These are phyloP conservation scores for Ustilago sp. DNA, from an alignment of 1,284 basidiomycete species.

Conservation along the genomic window DNA sequence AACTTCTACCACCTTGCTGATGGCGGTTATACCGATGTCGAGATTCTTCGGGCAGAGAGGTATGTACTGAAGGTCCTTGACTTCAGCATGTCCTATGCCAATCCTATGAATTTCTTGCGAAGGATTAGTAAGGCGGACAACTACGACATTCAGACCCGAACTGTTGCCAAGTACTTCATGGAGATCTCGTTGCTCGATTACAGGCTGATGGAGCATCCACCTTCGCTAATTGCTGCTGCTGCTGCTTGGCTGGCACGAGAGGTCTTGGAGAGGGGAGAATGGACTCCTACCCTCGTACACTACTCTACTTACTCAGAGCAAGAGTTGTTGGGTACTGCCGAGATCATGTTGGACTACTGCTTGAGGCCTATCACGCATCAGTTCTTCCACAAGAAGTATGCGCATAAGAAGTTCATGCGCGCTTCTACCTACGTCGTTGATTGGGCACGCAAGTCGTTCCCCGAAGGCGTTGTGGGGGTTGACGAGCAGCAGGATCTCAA, in stretches of 20 bases:
- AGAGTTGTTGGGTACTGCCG: slow-evolving; percentile 85
- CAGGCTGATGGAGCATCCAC: slow-evolving; percentile 81
- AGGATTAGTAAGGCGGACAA: slow-evolving; percentile 72
- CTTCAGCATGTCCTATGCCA: slow-evolving; percentile 92
- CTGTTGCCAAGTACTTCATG: slow-evolving; percentile 82
- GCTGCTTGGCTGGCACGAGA: slow-evolving; percentile 90
- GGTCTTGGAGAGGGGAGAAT: slow-evolving; percentile 83
- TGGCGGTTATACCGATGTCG: slow-evolving; percentile 65
- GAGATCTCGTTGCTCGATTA: slow-evolving; percentile 92
- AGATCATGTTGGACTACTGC: slow-evolving; percentile 89
- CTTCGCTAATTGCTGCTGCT: slow-evolving; percentile 88
- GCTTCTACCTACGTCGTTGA: slow-evolving; percentile 65
- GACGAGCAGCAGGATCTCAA: slow-evolving; percentile 51
- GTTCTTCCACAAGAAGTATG: slow-evolving; percentile 68
- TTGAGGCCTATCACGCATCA: slow-evolving; percentile 62
- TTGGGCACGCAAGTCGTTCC: slow-evolving; percentile 63
- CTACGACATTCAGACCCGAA: slow-evolving; percentile 84
- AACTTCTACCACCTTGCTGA: slow-evolving; percentile 78
- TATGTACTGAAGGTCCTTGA: slow-evolving; percentile 92
- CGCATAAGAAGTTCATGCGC: slow-evolving; percentile 68
- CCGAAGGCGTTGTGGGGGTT: slow-evolving; percentile 56
- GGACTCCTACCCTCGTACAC: slow-evolving; percentile 86
- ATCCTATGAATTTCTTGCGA: slow-evolving; percentile 91
- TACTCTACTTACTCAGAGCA: slow-evolving; percentile 91
- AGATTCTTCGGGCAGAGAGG: slow-evolving; percentile 77